phyloP scores from a whole-genome alignment of 208 protist species.

The Acanthamoeba polyphaga region DNA sequence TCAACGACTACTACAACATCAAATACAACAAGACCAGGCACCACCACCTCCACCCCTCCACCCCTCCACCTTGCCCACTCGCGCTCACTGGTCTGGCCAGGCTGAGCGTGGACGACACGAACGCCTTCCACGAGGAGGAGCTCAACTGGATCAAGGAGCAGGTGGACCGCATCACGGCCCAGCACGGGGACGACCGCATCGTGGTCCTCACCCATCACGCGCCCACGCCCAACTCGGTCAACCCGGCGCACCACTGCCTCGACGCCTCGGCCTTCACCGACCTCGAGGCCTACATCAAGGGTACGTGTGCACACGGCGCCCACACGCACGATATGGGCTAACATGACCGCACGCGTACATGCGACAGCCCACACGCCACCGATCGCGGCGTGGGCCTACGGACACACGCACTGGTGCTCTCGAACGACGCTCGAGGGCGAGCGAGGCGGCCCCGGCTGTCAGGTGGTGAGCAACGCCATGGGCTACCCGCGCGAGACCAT shows the following conservation, averaged over 20 bases:
- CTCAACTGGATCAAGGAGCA: conserved; percentile 17
- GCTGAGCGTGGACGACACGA: conserved; percentile 68
- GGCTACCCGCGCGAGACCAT: conserved; percentile 43
- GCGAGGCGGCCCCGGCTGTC: background rate
- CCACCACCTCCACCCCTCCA: background rate
- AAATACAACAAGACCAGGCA: conserved; percentile 48
- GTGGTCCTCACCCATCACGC: conserved; percentile 68
- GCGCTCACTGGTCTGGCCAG: background rate
- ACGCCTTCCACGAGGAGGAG: conserved; percentile 51
- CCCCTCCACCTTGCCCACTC: background rate
- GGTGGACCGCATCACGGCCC: background rate
- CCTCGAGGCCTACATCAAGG: background rate
- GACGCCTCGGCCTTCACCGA: conserved; percentile 7
- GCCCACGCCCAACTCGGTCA: conserved; percentile 28
- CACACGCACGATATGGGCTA: too few relatives aligned
- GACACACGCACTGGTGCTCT: conserved; percentile 49
- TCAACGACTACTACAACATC: conserved; percentile 62
- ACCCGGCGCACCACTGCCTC: conserved; percentile 16
- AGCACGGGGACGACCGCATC: background rate
- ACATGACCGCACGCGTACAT: too few relatives aligned
- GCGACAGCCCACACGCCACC: background rate
- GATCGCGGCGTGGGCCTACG: conserved; percentile 58
- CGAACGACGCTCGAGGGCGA: background rate
- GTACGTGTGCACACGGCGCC: too few relatives aligned
- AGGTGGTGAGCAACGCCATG: conserved; percentile 65